Evolutionary conservation across 2,329 filamentous ascomycete species (phyloP).

Genomic region (Alternaria sp.): DNA sequence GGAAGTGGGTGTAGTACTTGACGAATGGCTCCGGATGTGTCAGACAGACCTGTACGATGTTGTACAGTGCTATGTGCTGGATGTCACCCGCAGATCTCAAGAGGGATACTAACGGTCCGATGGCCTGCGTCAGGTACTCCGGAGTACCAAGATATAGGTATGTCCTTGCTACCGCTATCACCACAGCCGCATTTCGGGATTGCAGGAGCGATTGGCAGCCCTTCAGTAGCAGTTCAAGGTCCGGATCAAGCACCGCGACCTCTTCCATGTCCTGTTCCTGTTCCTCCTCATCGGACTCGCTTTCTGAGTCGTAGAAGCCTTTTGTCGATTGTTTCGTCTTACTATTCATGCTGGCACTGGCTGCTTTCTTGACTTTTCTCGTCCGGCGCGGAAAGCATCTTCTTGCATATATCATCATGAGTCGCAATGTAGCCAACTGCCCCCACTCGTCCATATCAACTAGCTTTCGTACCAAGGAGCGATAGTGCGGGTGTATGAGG

Average conservation of each 20-base stretch:
- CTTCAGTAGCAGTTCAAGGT: constrained; percentile 82
- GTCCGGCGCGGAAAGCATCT: constrained; percentile 83
- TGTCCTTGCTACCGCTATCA: constrained; percentile 84
- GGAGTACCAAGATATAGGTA: constrained; percentile 85
- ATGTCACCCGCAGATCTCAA: constrained; percentile 86
- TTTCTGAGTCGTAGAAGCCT: constrained; percentile 76
- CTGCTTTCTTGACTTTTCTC: constrained; percentile 64
- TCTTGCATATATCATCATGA: constrained; percentile 85
- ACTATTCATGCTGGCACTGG: constrained; percentile 45
- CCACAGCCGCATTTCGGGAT: constrained; percentile 91
- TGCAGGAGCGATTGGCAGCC: constrained; percentile 85
- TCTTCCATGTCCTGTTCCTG: constrained; percentile 62
- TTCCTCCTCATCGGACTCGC: constrained; percentile 53
- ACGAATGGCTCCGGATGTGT: constrained; percentile 80
- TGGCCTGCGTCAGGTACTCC: constrained; percentile 75
- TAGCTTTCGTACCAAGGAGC: constrained; percentile 82
- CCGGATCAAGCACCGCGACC: constrained; percentile 73
- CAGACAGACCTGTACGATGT: constrained; percentile 92
- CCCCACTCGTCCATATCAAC: constrained; percentile 99
- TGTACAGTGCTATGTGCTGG: constrained; percentile 88
- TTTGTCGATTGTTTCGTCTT: constrained; percentile 59
- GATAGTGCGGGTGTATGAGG: constrained; percentile 89
- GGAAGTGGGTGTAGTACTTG: constrained; percentile 86
- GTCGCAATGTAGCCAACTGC: constrained; percentile 80
- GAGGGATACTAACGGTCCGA: constrained; percentile 86